These are phyloP conservation scores for Cryphonectria naterciae DNA, from an alignment of 2,329 filamentous ascomycete species.

Conservation along the genomic window DNA sequence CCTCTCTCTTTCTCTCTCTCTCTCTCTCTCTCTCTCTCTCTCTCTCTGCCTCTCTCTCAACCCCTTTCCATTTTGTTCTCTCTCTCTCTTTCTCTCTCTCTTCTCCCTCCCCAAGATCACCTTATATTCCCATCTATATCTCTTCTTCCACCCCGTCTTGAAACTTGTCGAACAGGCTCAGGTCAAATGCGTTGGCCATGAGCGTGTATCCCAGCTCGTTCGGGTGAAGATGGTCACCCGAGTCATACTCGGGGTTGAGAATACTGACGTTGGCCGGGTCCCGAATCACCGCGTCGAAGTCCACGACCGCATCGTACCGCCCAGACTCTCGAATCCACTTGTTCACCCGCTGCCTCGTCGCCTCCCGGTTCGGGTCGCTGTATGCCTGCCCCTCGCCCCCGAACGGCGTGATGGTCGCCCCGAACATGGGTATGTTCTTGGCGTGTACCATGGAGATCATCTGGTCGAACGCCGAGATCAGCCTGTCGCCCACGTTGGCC, in stretches of 20 bases:
- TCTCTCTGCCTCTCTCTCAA: too few species aligned
- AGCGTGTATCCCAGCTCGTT: constrained; percentile 58
- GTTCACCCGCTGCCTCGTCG: constrained; percentile 59
- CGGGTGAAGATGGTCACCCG: constrained; percentile 65
- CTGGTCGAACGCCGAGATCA: constrained; percentile 60
- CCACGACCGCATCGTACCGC: constrained; percentile 63
- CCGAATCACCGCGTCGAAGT: constrained; percentile 61
- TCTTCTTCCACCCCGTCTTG: constrained; percentile 34
- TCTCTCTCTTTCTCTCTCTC: background rate
- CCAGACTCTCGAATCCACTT: constrained; percentile 59
- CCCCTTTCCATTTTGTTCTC: too few species aligned
- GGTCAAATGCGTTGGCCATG: constrained; percentile 58
- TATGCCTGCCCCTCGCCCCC: constrained; percentile 55
- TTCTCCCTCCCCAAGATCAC: background rate
- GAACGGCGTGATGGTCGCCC: constrained; percentile 54
- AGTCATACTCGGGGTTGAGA: constrained; percentile 53
- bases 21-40: background rate
- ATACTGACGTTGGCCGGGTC: constrained; percentile 51
- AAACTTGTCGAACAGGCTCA: constrained; percentile 51
- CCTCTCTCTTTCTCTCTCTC: too few species aligned
- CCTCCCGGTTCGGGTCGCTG: constrained; percentile 54
- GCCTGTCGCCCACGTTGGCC: constrained; percentile 46
- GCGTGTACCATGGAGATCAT: constrained; percentile 58
- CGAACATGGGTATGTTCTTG: constrained; percentile 58
- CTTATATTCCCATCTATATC: constrained; percentile 15